Evolutionary conservation across 768 basidiomycete species (phyloP), one percentile per base, ranked within the genome.

Genomic region (Collybia mongolica): DNA sequence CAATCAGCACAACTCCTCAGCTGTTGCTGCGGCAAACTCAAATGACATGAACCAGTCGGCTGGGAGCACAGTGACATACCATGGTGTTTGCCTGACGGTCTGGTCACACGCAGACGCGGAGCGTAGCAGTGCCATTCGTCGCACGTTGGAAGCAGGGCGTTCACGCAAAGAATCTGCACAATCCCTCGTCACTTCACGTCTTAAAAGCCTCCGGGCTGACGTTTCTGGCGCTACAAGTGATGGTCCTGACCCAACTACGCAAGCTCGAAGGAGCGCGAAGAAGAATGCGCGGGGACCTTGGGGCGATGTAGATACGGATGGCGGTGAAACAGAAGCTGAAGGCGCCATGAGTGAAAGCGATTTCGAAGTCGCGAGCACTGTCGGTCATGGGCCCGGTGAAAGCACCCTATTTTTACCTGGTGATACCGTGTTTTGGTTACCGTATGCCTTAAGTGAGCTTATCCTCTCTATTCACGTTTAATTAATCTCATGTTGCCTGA

Each of bases 31-130:
- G 8, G 60, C 63, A 8, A 69, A 67, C 36, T 48, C 71, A 29
- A 64, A 55, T 47, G 67, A 71, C 36, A 59, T 71, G 23, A 65
- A 55, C 46, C 58, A 65, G 49, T 56, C 70, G 9, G 54, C 63
- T 40, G 62, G 70, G 53, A 78, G 70, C 60, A 83, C 75, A 20
- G 65, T 91, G 53, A 84, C 88, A 7, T 96, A 92, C 64, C 83
- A 97, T 62, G 93, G 93, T 41, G 93, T 96, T 32, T 93, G 92
- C 58, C 76, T 98, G 52, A 93, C 93, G 1, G 92, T 97, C 1
- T 98, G 93, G 93, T 93, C 90, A 3, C 93, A 95, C 61, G 93
- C 93, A 17, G 95, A 98, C 62, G 85, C 86, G 0, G 88, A 93
- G 59, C 84, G 93, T 42, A 86, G 88, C 48, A 78, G 75, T 12